These are phyloP conservation scores for Solanum dulcamara DNA, from an alignment of 257 asterid genomes.

Conservation along the genomic window DNA sequence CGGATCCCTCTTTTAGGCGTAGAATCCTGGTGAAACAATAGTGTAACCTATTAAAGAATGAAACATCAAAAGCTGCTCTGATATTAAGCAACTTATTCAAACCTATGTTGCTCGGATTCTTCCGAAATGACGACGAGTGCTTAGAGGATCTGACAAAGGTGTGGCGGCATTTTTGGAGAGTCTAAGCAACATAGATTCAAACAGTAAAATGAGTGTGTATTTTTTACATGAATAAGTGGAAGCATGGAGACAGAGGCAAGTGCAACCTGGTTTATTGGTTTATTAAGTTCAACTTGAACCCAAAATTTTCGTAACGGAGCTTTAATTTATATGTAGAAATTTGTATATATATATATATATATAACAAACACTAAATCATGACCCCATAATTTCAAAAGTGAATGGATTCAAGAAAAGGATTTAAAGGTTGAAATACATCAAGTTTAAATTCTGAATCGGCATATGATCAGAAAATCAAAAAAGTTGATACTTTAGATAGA, in stretches of 20 bases:
- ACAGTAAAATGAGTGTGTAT: not conserved
- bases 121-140: not conserved
- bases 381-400: not conserved
- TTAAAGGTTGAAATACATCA: not conserved
- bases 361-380: not conserved
- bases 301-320: not conserved
- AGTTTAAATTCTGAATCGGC: not conserved
- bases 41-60: not conserved
- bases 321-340: not conserved
- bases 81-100: not conserved
- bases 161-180: not conserved
- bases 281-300: not conserved
- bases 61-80: not conserved
- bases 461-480: not conserved
- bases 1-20: not conserved
- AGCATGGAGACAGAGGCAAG: not conserved
- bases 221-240: not conserved
- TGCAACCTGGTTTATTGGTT: not conserved
- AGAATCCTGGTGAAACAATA: not conserved
- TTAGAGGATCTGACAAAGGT: not conserved
- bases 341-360: not conserved
- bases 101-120: not conserved
- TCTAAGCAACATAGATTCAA: not conserved
- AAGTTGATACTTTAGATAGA: not conserved
- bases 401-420: not conserved